Conservation (phyloP, 169 alveolate genomes). For the Plasmodium sp. region DNA sequence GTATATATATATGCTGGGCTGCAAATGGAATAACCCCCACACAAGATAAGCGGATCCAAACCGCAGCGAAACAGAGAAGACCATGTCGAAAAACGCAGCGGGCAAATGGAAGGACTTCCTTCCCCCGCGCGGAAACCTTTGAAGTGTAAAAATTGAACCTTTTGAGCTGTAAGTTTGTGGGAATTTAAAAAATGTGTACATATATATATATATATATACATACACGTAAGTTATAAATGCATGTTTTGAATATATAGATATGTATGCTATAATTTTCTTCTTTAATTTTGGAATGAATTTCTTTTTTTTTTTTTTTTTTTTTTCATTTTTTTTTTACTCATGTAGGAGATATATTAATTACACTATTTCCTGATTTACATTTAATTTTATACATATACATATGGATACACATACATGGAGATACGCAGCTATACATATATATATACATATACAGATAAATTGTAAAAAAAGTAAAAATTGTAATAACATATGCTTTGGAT, state of each 20-base stretch:
- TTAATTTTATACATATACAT: constrained; percentile 8
- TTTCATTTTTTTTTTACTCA: constrained; percentile 13
- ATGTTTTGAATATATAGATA: background rate
- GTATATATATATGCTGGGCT: background rate
- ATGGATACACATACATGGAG: background rate
- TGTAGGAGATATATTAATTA: constrained; percentile 19
- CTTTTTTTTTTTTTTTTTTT: background rate
- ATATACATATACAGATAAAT: background rate
- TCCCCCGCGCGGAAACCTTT: background rate
- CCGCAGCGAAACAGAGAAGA: background rate
- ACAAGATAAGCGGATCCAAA: background rate
- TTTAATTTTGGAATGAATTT: background rate
- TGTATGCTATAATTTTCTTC: background rate
- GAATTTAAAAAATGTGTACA: constrained; percentile 9
- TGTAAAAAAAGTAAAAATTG: background rate
- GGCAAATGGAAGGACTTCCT: background rate
- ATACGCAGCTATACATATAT: background rate
- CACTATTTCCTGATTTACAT: constrained; percentile 4
- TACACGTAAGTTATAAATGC: background rate
- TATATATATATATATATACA: constrained; percentile 1
- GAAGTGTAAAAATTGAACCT: background rate
- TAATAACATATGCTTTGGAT: background rate
- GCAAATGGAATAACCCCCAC: background rate
- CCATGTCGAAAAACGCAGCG: background rate
- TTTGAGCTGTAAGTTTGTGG: constrained; percentile 1